Conservation (phyloP, 306 rosid species). For the Vicia faba region DNA sequence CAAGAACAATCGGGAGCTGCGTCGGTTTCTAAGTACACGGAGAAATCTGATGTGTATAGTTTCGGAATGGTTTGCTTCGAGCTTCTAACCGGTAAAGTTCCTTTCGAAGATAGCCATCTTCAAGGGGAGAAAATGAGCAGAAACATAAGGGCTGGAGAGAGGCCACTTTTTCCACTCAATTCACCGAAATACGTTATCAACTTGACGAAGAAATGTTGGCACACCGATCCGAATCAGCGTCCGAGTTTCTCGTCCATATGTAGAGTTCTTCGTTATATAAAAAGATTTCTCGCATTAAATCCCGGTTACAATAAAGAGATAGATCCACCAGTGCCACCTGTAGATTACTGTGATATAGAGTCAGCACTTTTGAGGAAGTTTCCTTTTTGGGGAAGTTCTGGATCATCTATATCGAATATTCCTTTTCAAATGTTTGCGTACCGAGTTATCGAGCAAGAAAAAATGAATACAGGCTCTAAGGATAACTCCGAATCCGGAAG, state of each 20-base stretch:
- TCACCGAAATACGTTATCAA: constrained; percentile 68
- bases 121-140: constrained; percentile 94
- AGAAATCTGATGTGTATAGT: constrained; percentile 88
- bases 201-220: constrained; percentile 90
- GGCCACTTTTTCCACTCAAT: constrained; percentile 76
- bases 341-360: constrained; percentile 83
- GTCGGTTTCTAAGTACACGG: constrained; percentile 52
- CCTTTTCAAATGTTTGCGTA: constrained; percentile 88
- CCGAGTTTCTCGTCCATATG: constrained; percentile 86
- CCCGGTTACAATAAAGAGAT: constrained; percentile 58
- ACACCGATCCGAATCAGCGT: constrained; percentile 68
- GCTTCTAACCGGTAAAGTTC: constrained; percentile 85
- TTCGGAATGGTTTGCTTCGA: constrained; percentile 96
- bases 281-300: constrained; percentile 66
- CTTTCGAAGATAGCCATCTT: constrained; percentile 89
- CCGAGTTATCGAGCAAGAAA: constrained; percentile 60
- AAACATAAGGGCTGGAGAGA: constrained; percentile 86
- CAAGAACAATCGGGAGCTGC: constrained; percentile 57
- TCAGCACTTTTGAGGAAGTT: constrained; percentile 53
- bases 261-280: constrained; percentile 70
- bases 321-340: constrained; percentile 56
- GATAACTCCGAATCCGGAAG: constrained; percentile 82
- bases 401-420: constrained; percentile 49
- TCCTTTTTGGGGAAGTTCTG: constrained; percentile 61
- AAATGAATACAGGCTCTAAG: constrained; percentile 33